Evolutionary conservation across 2,329 filamentous ascomycete species (phyloP), one percentile per base, ranked within the genome.

Genomic region (Scedosporium apiospermum): DNA sequence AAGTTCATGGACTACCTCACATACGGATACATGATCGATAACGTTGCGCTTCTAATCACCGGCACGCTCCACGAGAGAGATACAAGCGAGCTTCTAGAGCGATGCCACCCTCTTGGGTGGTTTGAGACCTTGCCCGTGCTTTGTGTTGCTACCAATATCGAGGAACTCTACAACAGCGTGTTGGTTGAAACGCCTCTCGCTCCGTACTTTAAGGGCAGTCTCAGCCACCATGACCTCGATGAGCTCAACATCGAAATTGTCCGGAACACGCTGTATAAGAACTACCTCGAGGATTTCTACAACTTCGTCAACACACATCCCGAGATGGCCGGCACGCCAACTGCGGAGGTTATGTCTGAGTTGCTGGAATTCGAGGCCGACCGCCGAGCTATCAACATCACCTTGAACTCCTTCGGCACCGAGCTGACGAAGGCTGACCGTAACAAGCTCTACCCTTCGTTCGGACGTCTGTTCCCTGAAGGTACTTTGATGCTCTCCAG

Each of bases 21-120:
- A 1, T 99, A 99, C 75, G 93, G 93, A 65, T 99, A 99, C 82
- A 99, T 99, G 95, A 99, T 99, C 76, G 95, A 99, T 78, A 99
- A 99, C 71, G 92, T 99, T 61, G 95, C 96, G 46, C 88, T 99
- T 49, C 86, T 99, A 71, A 99, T 99, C 76, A 99, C 95, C 23
- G 95, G 95, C 65, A 99, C 95, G 12, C 84, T 99, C 34, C 95
- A 99, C 77, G 96, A 99, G 78, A 87, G 95, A 73, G 95, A 99
- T 75, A 99, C 95, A 3, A 88, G 93, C 64, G 95, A 99, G 78
- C 84, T 99, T 66, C 80, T 99, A 62, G 95, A 98, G 72, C 84
- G 95, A 75, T 99, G 96, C 76, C 96, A 99, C 71, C 95, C 95
- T 6, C 84, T 99, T 6, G 95, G 95, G 68, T 98, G 93, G 92